A percentile compares a stretch with the other conserved stretches of the same genome.
Evolutionary conservation across 768 basidiomycete genomes (phyloP).

Genomic region (Lactarius quietus): DNA sequence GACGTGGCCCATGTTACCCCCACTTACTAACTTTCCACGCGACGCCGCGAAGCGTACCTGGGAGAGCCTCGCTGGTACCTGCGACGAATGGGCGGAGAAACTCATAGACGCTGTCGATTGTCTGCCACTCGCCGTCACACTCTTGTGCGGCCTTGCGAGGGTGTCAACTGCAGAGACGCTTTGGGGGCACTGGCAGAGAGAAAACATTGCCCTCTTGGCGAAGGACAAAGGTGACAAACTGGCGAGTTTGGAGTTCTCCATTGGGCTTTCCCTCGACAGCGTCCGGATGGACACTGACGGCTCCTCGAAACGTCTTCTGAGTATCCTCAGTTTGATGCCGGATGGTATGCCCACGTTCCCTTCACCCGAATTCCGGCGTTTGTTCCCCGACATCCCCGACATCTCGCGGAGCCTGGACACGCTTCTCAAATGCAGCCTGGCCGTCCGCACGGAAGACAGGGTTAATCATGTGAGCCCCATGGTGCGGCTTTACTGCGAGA

Average conservation of each 20-base stretch:
- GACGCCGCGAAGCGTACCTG: conserved; percentile 19
- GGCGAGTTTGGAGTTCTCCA: conserved; percentile 16
- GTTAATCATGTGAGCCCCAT: conserved; percentile 21
- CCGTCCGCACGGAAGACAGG: conserved; percentile 8
- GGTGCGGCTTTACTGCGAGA: conserved; percentile 18
- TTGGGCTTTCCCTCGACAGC: conserved; percentile 20
- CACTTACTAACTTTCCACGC: conserved; percentile 10
- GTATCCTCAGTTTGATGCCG: conserved; percentile 15
- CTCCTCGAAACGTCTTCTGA: conserved; percentile 11
- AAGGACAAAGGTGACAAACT: conserved; percentile 15
- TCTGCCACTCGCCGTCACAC: conserved; percentile 21
- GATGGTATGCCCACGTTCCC: conserved; percentile 14
- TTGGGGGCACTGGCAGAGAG: conserved; percentile 20
- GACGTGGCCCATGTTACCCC: conserved; percentile 20
- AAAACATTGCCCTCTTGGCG: conserved; percentile 17
- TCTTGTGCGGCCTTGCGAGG: conserved; percentile 13
- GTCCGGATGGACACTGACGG: conserved; percentile 12
- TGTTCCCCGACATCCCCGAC: conserved; percentile 7
- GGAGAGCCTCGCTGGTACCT: conserved; percentile 15
- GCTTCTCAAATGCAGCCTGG: conserved; percentile 17
- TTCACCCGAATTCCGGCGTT: not conserved
- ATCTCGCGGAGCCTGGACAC: conserved; percentile 15
- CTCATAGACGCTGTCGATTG: conserved; percentile 21
- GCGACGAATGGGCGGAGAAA: conserved; percentile 19
- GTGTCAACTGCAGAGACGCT: conserved; percentile 19